A percentile compares a stretch with the other conserved stretches of the same genome.
These are phyloP conservation scores for Sporothrix globosa DNA, from an alignment of 2,329 filamentous ascomycete genomes.

Conservation along the genomic window DNA sequence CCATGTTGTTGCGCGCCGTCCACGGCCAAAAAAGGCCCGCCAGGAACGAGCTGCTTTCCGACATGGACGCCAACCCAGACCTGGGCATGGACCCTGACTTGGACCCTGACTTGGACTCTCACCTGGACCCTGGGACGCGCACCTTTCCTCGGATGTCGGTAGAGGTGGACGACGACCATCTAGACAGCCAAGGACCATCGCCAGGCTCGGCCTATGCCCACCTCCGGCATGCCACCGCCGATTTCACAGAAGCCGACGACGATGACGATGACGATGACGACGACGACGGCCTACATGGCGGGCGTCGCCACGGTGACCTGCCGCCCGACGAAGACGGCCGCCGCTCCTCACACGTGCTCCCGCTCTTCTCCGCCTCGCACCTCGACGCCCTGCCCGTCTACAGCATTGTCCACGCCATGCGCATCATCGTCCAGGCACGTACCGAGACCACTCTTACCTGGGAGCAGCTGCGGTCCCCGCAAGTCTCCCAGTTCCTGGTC, in stretches of 20 bases:
- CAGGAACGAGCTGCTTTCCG: constrained; percentile 29
- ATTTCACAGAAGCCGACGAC: constrained; percentile 67
- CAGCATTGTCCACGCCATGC: constrained; percentile 85
- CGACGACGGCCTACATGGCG: constrained; percentile 39
- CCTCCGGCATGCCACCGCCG: constrained; percentile 61
- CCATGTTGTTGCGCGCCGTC: constrained; percentile 42
- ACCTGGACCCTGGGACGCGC: constrained; percentile 32
- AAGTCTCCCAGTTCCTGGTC: constrained; percentile 91
- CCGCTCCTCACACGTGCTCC: constrained; percentile 54
- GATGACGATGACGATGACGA: constrained; percentile 48
- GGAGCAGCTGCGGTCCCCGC: constrained; percentile 94
- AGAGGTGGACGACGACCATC: constrained; percentile 16
- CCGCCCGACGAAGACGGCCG: constrained; percentile 40
- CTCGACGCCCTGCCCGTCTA: constrained; percentile 86
- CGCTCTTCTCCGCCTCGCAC: constrained; percentile 78
- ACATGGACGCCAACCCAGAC: constrained; percentile 35
- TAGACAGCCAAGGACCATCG: constrained; percentile 25
- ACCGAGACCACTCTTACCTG: constrained; percentile 92
- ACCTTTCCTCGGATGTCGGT: background rate
- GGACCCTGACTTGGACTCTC: too few species aligned
- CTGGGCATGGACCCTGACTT: too few species aligned
- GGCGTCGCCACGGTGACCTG: background rate
- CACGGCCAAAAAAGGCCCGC: constrained; percentile 38
- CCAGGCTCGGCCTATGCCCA: constrained; percentile 43
- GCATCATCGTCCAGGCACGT: constrained; percentile 77